A percentile compares a stretch with the other conserved stretches of the same genome.
phyloP scores from a whole-genome alignment of 495 filamentous ascomycete species.

The Talaromyces liani region DNA sequence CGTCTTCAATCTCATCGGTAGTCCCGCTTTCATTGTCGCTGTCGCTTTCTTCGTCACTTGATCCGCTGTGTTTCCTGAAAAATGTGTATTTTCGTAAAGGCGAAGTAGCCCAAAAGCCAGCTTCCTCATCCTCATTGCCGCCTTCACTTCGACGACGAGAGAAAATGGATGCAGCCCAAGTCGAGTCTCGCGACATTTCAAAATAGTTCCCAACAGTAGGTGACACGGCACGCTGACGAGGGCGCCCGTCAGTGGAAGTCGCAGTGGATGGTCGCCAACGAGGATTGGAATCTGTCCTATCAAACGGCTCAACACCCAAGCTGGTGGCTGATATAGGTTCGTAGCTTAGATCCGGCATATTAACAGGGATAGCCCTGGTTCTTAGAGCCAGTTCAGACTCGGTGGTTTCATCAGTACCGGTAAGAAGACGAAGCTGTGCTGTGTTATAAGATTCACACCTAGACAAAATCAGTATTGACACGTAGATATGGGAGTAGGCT shows the following conservation, averaged over 20 bases:
- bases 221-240: conserved; percentile 29
- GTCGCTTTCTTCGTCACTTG: conserved; percentile 20
- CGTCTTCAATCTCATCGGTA: conserved; percentile 36
- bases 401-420: conserved; percentile 25
- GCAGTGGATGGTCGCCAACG: conserved; percentile 22
- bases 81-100: conserved; percentile 38
- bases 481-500: background rate
- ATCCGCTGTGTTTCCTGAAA: conserved; percentile 23
- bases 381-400: conserved; percentile 9
- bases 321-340: conserved; percentile 25
- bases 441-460: conserved; percentile 82
- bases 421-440: conserved; percentile 57
- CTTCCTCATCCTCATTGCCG: conserved; percentile 49
- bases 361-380: conserved; percentile 22
- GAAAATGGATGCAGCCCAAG: conserved; percentile 29
- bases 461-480: conserved; percentile 13
- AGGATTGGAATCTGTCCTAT: conserved; percentile 15
- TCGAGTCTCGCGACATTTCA: conserved; percentile 30
- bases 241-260: conserved; percentile 17
- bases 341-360: conserved; percentile 17
- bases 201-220: conserved; percentile 39
- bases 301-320: conserved; percentile 14
- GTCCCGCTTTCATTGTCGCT: conserved; percentile 27
- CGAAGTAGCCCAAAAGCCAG: conserved; percentile 56
- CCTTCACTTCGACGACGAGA: conserved; percentile 29